Conservation (phyloP, 73 alveolate species). For the Paramecium tetraurelia region DNA sequence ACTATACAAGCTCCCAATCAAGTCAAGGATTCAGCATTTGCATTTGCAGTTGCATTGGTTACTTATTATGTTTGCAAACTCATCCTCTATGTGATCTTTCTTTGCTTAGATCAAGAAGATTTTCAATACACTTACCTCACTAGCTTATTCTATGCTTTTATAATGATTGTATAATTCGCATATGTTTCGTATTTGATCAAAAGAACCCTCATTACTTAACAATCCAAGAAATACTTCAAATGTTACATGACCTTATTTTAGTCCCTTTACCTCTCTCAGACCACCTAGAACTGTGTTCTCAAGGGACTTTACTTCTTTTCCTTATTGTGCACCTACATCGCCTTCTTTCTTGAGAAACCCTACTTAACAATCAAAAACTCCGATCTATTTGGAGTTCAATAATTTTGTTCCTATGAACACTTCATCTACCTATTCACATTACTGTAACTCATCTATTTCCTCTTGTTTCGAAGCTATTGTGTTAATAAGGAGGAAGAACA, state of each 20-base stretch:
- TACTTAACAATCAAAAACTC: not conserved
- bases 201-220: not conserved
- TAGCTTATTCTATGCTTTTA: not conserved
- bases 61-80: not conserved
- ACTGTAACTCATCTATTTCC: not conserved
- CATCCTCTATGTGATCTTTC: not conserved
- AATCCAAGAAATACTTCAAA: not conserved
- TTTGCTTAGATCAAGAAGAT: not conserved
- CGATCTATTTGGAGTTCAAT: not conserved
- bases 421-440: not conserved
- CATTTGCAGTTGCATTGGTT: not conserved
- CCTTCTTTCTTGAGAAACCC: not conserved
- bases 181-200: not conserved
- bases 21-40: not conserved
- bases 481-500: not conserved
- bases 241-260: not conserved
- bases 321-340: not conserved
- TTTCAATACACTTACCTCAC: not conserved
- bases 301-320: not conserved
- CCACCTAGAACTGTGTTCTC: not conserved
- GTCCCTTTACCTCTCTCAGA: not conserved
- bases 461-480: not conserved
- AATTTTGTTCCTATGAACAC: slow-evolving; percentile 5
- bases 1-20: not conserved
- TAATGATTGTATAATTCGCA: not conserved